Conservation (phyloP, 2,329 filamentous ascomycete species). For the Massarina eburnea region DNA sequence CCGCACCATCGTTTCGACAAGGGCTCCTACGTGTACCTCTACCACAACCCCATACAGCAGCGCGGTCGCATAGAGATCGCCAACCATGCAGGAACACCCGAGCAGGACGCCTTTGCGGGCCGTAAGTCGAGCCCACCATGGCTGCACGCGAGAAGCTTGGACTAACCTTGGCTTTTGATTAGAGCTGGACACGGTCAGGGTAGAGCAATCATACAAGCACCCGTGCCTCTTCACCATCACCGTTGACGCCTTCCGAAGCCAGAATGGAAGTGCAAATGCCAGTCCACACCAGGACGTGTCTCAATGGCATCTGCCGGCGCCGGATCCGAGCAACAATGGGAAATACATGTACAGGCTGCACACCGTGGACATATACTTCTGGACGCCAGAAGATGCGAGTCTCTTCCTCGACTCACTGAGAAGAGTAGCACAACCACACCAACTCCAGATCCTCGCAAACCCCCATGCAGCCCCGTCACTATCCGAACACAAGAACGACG, state of each 20-base stretch:
- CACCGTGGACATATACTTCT: slow-evolving; percentile 77
- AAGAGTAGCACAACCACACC: slow-evolving; percentile 64
- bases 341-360: slow-evolving; percentile 80
- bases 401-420: slow-evolving; percentile 70
- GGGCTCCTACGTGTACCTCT: slow-evolving; percentile 77
- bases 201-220: slow-evolving; percentile 74
- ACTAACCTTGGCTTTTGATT: slow-evolving; percentile 20
- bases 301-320: slow-evolving; percentile 75
- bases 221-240: slow-evolving; percentile 69
- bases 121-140: slow-evolving; percentile 55
- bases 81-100: slow-evolving; percentile 70
- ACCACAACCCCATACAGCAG: slow-evolving; percentile 69
- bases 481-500: slow-evolving; percentile 48
- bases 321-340: slow-evolving; percentile 70
- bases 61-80: slow-evolving; percentile 74
- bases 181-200: slow-evolving; percentile 67
- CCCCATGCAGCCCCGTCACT: slow-evolving; percentile 44
- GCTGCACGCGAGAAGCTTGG: not conserved
- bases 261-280: slow-evolving; percentile 39
- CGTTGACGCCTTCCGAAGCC: slow-evolving; percentile 51
- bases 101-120: slow-evolving; percentile 79
- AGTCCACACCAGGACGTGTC: slow-evolving; percentile 51
- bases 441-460: slow-evolving; percentile 36
- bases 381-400: slow-evolving; percentile 71
- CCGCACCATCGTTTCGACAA: slow-evolving; percentile 81